Conservation (phyloP, 306 rosid species). For the Inga laurina region DNA sequence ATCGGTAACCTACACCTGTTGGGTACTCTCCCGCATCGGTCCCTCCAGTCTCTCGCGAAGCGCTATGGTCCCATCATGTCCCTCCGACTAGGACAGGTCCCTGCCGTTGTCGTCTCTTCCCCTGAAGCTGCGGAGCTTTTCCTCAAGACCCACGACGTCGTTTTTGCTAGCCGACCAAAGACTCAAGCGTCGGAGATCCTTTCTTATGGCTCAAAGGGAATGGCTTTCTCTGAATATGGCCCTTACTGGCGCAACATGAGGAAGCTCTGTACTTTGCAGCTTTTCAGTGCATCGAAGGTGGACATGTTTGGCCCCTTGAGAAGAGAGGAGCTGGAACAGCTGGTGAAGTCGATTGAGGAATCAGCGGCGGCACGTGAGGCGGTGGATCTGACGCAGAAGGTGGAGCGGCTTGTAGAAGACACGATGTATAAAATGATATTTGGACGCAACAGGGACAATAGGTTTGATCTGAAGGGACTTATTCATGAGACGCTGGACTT, state of each 20-base stretch:
- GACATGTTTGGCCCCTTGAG: not conserved
- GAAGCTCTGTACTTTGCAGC: constrained; percentile 19
- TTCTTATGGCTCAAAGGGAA: constrained; percentile 10
- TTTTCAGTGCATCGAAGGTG: constrained; percentile 15
- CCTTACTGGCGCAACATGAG: constrained; percentile 35
- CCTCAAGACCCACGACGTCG: constrained; percentile 40
- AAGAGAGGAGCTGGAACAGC: not conserved
- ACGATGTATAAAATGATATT: not conserved
- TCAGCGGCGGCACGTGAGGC: not conserved
- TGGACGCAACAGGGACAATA: not conserved
- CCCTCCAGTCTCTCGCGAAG: not conserved
- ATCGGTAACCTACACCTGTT: not conserved
- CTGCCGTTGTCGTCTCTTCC: constrained; percentile 7
- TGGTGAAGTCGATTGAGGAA: not conserved
- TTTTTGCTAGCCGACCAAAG: not conserved
- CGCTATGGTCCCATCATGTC: not conserved
- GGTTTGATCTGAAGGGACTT: constrained; percentile 14
- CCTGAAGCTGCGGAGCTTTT: constrained; percentile 21
- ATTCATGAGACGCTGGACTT: not conserved
- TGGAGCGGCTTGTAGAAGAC: not conserved
- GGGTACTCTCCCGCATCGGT: not conserved
- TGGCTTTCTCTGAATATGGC: not conserved
- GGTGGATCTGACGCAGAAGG: not conserved
- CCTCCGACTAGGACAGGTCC: not conserved
- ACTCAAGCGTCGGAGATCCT: not conserved